Base-by-base conservation (phyloP, 2,329 filamentous ascomycete genomes). In the Xylaria sp. region DNA sequence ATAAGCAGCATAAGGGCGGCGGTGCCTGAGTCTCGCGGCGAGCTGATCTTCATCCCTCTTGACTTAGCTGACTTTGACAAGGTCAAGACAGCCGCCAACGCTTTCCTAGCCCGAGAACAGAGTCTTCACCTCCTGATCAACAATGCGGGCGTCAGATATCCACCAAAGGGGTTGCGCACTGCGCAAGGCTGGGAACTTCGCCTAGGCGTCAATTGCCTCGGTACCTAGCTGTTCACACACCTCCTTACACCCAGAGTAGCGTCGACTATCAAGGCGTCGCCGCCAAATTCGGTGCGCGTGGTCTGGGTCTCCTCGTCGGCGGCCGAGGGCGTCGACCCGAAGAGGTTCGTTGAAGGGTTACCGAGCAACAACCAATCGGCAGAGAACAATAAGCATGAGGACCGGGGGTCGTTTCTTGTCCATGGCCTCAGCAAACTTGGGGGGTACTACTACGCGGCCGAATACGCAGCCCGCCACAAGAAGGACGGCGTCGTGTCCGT, bases 121-220 rank as follows among this genome's bases (percentile, higher is more conserved):
- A 56, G 51, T 9, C 58, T 67, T 3, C 48, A 67, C 37, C 48
- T 66, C 13, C 58, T 67, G n/a, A 62, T 66, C 38, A 65, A 66
- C 53, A 66, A 67, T 23, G 62, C 64, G 9, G 62, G 64, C 17
- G 54, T 61, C 10, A 27, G 40, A 11, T 44, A 43, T 11, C 54
- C 43, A 11, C 21, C 55, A 25, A 38, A 57, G 47, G 43, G 40
- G 17, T 37, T 59, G 35, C 17, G 52, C 29, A 44, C 73, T 8
- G 66, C 70, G 3, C 70, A 71, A 55, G 69, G 70, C 38, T 67
- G 67, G 59, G 70, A 72, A 51, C 63, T 69, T 13, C 68, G 70
- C 48, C 60, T 72, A 4, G 71, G 68, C 21, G 56, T 66, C 21
- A 73, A 73, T 48, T 37, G 27, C 15, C 54, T 73, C 17, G 70